Percentiles rank a stretch among this genome's conserved stretches.
Evolutionary conservation across 495 filamentous ascomycete genomes (phyloP).

Genomic region (Annulohypoxylon stygium): DNA sequence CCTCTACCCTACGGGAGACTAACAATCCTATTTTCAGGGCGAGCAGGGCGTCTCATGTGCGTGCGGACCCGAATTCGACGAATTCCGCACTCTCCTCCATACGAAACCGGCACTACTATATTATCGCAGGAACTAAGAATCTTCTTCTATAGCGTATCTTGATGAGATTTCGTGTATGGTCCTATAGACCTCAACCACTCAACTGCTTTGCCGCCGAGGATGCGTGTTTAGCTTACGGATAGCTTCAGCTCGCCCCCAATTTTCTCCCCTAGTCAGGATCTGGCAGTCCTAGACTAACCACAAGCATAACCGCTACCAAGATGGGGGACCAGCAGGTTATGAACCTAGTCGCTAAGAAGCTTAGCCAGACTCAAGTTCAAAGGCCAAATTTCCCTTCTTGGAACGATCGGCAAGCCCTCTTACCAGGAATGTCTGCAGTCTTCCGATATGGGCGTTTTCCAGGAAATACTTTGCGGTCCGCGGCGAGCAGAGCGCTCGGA

Average conservation of each 20-base stretch:
- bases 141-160: neutral
- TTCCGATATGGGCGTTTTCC: neutral
- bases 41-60: constrained; percentile 19
- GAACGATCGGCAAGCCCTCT: constrained; percentile 19
- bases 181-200: neutral
- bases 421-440: neutral
- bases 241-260: constrained; percentile 22
- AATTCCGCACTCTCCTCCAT: constrained; percentile 6
- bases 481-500: neutral
- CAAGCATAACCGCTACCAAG: constrained; percentile 5
- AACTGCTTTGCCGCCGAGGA: constrained; percentile 8
- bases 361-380: constrained; percentile 22
- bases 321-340: neutral
- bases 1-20: constrained; percentile 19
- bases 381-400: constrained; percentile 37
- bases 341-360: constrained; percentile 12
- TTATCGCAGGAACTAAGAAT: neutral
- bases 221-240: neutral
- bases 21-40: constrained; percentile 28
- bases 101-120: neutral
- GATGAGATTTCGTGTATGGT: neutral
- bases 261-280: neutral
- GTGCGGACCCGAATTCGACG: constrained; percentile 8
- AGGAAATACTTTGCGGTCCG: neutral
- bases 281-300: constrained; percentile 15